phyloP scores from a whole-genome alignment of 108 stramenopile genomes.

The Fistulifera pelliculosa region DNA sequence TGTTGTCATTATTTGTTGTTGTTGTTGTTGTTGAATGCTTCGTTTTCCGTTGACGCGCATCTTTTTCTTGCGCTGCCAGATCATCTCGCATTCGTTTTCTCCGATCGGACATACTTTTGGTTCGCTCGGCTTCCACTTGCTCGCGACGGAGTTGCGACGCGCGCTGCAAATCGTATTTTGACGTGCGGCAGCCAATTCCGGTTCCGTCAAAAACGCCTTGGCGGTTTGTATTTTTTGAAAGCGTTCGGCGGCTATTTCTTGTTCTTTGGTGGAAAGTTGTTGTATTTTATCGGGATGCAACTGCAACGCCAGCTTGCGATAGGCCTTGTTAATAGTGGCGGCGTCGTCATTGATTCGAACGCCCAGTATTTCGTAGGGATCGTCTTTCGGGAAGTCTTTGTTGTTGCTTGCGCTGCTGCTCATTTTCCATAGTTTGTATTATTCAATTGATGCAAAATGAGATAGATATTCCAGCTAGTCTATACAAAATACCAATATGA shows the following conservation, averaged over 20 bases:
- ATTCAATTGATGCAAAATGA: no score
- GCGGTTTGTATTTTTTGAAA: conserved; percentile 61
- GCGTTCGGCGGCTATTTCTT: conserved; percentile 10
- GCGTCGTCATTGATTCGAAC: conserved; percentile 36
- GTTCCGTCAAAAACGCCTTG: conserved; percentile 47
- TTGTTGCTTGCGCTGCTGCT: conserved; percentile 7
- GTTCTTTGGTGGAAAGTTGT: conserved; percentile 21
- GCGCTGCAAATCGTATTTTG: conserved; percentile 48
- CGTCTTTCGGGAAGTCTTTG: conserved; percentile 43
- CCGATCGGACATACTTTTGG: conserved; percentile 48
- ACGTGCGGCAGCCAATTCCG: conserved; percentile 40
- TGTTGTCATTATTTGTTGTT: no score
- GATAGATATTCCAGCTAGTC: no score
- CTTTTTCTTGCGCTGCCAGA: conserved; percentile 44
- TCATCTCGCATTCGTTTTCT: conserved; percentile 69
- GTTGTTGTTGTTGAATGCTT: not conserved
- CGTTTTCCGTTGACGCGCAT: conserved; percentile 13
- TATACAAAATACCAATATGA: no score
- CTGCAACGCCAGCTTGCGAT: conserved; percentile 76
- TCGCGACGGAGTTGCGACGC: conserved; percentile 45
- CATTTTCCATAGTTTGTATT: no score
- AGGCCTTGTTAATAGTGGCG: conserved; percentile 68
- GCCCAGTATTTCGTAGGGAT: conserved; percentile 61
- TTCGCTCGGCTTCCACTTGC: conserved; percentile 49
- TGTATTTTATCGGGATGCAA: conserved; percentile 94